These are phyloP conservation scores for Pontederia paniculata DNA, from an alignment of 176 grass and related monocot species.

Conservation along the genomic window DNA sequence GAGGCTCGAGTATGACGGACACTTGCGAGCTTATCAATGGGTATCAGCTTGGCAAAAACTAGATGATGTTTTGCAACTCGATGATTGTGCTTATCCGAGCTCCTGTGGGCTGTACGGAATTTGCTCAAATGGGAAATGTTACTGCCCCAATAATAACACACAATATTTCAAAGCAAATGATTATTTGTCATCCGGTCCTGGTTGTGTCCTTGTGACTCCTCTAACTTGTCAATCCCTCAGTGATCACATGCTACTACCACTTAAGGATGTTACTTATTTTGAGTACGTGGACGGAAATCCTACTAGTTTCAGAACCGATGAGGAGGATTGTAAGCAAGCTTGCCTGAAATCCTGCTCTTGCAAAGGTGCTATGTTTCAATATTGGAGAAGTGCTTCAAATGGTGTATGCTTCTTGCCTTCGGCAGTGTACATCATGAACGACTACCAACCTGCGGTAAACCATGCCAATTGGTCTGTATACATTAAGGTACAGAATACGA, in stretches of 20 bases:
- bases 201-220: conserved; percentile 30
- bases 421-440: neutral
- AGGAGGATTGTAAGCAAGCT: conserved; percentile 56
- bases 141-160: too few relatives aligned
- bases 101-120: conserved; percentile 27
- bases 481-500: too few relatives aligned
- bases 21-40: conserved; percentile 43
- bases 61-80: conserved; percentile 33
- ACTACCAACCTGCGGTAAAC: too few relatives aligned
- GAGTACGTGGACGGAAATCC: conserved; percentile 22
- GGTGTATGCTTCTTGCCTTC: conserved; percentile 49
- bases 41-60: neutral
- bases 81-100: conserved; percentile 47
- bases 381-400: conserved; percentile 23
- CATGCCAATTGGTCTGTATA: too few relatives aligned
- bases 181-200: neutral
- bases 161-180: neutral
- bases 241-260: conserved; percentile 28
- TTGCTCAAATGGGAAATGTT: neutral
- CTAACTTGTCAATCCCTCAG: conserved; percentile 40
- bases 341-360: conserved; percentile 73
- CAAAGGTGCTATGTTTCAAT: conserved; percentile 41
- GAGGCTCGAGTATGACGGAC: conserved; percentile 51
- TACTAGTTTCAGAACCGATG: conserved; percentile 16
- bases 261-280: conserved; percentile 38